Percentiles rank a stretch among this genome's conserved stretches.
phyloP scores from a whole-genome alignment of 495 filamentous ascomycete species.

The Podospora bellae-mahoneyi region DNA sequence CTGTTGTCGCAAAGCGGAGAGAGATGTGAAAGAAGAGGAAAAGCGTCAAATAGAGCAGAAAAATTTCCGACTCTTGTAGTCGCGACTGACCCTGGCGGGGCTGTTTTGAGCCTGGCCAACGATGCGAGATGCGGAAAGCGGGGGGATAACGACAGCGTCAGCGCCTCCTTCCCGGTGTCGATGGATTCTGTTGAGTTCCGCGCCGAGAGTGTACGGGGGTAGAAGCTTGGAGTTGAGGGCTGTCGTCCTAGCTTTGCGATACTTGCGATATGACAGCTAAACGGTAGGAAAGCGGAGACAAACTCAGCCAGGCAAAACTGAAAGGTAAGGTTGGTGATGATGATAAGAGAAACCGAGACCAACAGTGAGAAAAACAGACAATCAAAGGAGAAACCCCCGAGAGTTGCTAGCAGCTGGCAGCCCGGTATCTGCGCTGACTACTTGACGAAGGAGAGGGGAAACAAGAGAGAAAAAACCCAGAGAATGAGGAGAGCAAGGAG shows the following conservation, averaged over 20 bases:
- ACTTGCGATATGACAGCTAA: neutral
- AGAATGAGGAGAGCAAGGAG: constrained; percentile 17
- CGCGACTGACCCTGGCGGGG: neutral
- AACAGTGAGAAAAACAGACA: constrained; percentile 22
- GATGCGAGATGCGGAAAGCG: neutral
- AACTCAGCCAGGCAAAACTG: neutral
- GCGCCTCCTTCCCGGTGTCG: neutral
- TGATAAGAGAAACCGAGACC: constrained; percentile 15
- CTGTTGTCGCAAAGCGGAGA: neutral
- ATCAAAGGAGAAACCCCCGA: constrained; percentile 45
- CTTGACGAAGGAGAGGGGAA: constrained; percentile 26
- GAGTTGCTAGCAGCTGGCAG: constrained; percentile 43
- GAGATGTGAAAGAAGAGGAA: neutral
- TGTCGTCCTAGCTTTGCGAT: neutral
- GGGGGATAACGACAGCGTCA: neutral
- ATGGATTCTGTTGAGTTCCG: neutral
- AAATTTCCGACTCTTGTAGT: neutral
- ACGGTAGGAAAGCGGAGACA: neutral
- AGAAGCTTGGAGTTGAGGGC: neutral
- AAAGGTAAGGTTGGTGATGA: constrained; percentile 1
- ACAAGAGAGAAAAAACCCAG: constrained; percentile 22
- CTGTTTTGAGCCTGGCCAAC: neutral
- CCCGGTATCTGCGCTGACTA: constrained; percentile 27
- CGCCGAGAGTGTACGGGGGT: neutral
- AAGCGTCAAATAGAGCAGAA: neutral